Conservation (phyloP, 192 early-diverging fungal species). For the Powellomyces hirtus region DNA sequence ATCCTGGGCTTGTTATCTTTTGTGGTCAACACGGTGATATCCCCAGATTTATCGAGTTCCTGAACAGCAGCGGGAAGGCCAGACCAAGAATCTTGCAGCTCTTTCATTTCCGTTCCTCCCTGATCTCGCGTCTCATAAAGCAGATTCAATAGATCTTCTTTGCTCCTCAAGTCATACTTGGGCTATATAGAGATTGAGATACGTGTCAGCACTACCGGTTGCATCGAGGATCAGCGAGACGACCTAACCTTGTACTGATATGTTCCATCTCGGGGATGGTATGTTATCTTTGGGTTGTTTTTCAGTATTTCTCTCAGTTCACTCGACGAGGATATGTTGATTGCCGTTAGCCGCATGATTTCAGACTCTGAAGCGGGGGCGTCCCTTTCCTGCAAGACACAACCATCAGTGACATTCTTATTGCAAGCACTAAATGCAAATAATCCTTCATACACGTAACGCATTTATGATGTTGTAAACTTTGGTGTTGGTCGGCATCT, state of each 20-base stretch:
- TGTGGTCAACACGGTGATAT: conserved; percentile 14
- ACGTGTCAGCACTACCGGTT: no score
- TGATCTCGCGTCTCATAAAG: not conserved
- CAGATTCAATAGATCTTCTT: conserved; percentile 20
- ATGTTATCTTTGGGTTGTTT: conserved; percentile 25
- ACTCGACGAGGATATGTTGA: conserved; percentile 1
- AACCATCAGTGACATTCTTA: not conserved
- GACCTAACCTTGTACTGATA: conserved; percentile 24
- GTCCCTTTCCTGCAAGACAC: conserved; percentile 13
- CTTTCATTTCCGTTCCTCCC: conserved; percentile 25
- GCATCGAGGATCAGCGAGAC: no score
- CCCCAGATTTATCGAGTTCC: conserved; percentile 20
- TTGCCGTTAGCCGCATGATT: conserved; percentile 19
- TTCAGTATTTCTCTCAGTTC: conserved; percentile 13
- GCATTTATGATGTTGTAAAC: conserved; percentile 27
- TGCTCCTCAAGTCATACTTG: conserved; percentile 21
- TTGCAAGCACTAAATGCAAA: not conserved
- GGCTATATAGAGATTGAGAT: conserved; percentile 13
- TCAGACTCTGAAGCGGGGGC: conserved; percentile 8
- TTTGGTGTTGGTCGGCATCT: conserved; percentile 18
- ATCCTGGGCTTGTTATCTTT: conserved; percentile 18
- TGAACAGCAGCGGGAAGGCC: conserved; percentile 9
- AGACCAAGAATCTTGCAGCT: conserved; percentile 24
- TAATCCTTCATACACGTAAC: not conserved
- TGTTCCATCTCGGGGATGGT: conserved; percentile 8